Evolutionary conservation across 2,329 filamentous ascomycete species (phyloP), one percentile per base, ranked within the genome.

Genomic region (Didymella arachidicola): DNA sequence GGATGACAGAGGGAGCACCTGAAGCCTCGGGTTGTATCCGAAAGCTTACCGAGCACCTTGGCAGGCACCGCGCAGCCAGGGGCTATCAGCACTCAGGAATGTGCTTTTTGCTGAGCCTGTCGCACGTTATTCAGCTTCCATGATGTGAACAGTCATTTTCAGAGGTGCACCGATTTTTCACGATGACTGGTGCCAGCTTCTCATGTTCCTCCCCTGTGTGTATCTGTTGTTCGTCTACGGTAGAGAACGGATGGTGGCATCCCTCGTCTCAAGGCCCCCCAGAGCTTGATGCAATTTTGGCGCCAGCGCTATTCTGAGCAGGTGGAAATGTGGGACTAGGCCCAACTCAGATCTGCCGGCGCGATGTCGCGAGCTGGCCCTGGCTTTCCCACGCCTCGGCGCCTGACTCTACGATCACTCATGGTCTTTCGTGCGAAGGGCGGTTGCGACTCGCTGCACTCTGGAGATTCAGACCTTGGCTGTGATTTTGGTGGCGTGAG

Each of bases 291-390:
- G 56, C 32, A 46, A 59, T 38, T 49, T 45, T 59, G 56, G 39
- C 56, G 50, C 56, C 56, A 59, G 45, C 50, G 50, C 56, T 54
- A 54, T 50, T 42, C 53, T 41, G 45, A 53, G 50, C 30, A 44
- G 44, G 44, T 53, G 39, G 45, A 59, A 41, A 43, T 51, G 42
- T 30, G 57, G 50, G 38, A 43, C 57, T 60, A 60, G 51, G 46
- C 57, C 46, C 26, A 52, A 60, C 51, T 60, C 52, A 60, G 57
- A 60, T 60, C 52, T 59, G 26, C 39, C 45, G 50, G 45, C 43
- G 29, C 44, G 14, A 44, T 44, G 38, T 51, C 27, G 34, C 42
- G 6, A 46, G 34, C 19, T 46, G 51, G 34, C 18, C 39, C 22
- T 32, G 39, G 42, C 43, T 53, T 53, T 46, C 25, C 39, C 34